Evolutionary conservation across 306 rosid species (phyloP).

Genomic region (Gastrolobium bilobum): DNA sequence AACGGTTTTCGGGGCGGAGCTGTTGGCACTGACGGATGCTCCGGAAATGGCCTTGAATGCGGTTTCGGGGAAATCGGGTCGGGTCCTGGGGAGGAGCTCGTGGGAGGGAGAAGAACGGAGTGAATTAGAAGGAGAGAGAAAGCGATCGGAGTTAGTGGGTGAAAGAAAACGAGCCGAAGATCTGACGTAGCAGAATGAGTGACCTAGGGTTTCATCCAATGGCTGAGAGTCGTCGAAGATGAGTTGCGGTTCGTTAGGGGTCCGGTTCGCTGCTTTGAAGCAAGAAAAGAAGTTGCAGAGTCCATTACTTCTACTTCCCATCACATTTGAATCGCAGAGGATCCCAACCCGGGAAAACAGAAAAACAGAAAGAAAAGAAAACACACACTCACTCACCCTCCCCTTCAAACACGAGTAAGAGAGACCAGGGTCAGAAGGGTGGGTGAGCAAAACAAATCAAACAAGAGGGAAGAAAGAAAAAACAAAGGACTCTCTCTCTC

Average conservation of each 20-base stretch:
- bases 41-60: constrained; percentile 87
- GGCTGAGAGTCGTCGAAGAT: constrained; percentile 69
- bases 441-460: too few species aligned
- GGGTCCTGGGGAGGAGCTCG: neutral
- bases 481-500: too few species aligned
- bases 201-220: constrained; percentile 95
- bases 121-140: constrained; percentile 79
- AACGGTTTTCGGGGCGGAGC: constrained; percentile 77
- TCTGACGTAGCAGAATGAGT: constrained; percentile 87
- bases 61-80: constrained; percentile 70
- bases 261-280: constrained; percentile 54
- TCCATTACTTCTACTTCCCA: constrained; percentile 83
- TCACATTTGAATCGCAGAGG: constrained; percentile 74
- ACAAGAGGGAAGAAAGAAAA: neutral
- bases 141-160: constrained; percentile 89
- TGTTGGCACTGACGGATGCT: constrained; percentile 89
- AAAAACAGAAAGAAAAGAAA: too few species aligned
- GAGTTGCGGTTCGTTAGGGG: constrained; percentile 58
- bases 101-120: constrained; percentile 86
- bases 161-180: constrained; percentile 83
- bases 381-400: neutral
- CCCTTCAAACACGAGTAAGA: neutral
- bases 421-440: neutral
- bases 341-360: neutral
- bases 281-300: constrained; percentile 75